phyloP scores from a whole-genome alignment of 257 asterid genomes.

The Lantana camara region DNA sequence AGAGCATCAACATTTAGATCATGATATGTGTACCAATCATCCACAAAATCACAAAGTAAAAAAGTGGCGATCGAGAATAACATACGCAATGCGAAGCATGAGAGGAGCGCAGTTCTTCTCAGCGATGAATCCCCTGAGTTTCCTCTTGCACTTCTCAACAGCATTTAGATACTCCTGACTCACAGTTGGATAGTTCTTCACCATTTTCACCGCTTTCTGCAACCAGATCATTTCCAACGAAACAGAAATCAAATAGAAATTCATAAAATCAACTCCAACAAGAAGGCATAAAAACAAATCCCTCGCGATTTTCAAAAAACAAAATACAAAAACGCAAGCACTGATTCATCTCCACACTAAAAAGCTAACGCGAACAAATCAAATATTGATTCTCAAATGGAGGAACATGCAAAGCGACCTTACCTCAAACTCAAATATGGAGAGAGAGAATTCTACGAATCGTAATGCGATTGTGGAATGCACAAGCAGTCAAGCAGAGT shows the following conservation, averaged over 20 bases:
- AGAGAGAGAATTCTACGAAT: neutral
- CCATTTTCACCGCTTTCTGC: constrained; percentile 54
- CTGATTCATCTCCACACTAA: no score
- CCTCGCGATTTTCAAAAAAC: neutral
- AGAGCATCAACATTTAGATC: neutral
- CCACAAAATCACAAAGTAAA: neutral
- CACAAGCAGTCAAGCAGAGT: constrained; percentile 50
- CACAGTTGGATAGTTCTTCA: constrained; percentile 73
- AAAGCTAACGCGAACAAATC: neutral
- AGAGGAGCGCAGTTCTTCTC: constrained; percentile 92
- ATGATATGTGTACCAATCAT: neutral
- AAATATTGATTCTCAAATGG: constrained; percentile 10
- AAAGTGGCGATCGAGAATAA: neutral
- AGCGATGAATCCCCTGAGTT: constrained; percentile 87
- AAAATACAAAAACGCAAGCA: neutral
- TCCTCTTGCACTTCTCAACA: constrained; percentile 71
- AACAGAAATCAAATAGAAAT: neutral
- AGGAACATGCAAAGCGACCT: neutral
- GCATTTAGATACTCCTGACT: constrained; percentile 81
- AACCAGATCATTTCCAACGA: constrained; percentile 15
- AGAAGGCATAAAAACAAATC: neutral
- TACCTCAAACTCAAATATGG: constrained; percentile 32
- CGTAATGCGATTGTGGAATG: constrained; percentile 32
- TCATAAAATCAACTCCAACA: neutral
- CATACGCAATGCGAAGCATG: constrained; percentile 88